Evolutionary conservation across 73 alveolate genomes (phyloP).

Genomic region (Blepharisma stoltei): DNA sequence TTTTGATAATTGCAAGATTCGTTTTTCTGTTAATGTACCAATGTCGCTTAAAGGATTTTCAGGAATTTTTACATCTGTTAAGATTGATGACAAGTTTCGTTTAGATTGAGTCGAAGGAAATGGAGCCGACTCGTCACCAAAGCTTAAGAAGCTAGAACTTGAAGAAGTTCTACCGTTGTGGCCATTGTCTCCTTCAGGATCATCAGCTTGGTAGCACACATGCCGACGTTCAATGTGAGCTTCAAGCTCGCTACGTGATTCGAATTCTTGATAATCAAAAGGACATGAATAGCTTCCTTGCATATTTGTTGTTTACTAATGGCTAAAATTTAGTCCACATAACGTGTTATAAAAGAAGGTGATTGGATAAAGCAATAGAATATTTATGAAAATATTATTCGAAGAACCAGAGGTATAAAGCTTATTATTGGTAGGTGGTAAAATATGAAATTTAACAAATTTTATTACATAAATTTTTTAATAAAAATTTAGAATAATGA

Average conservation of each 20-base stretch:
- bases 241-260: neutral
- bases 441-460: no score
- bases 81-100: neutral
- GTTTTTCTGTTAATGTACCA: neutral
- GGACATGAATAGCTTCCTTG: neutral
- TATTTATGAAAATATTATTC: no score
- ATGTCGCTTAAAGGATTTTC: conserved; percentile 13
- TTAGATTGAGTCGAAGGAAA: neutral
- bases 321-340: no score
- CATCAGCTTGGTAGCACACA: neutral
- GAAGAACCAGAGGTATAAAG: no score
- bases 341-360: no score
- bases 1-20: neutral
- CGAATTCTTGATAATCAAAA: conserved; percentile 5
- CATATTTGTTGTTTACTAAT: no score
- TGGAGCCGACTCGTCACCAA: neutral
- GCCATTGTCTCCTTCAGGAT: neutral
- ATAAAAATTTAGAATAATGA: no score
- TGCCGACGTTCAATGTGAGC: neutral
- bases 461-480: no score
- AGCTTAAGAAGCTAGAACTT: neutral
- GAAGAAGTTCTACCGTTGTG: neutral
- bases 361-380: no score
- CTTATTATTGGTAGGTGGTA: no score
- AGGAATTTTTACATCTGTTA: neutral